Evolutionary conservation across 2,329 filamentous ascomycete genomes (phyloP).

Genomic region (Diaporthe amygdali): DNA sequence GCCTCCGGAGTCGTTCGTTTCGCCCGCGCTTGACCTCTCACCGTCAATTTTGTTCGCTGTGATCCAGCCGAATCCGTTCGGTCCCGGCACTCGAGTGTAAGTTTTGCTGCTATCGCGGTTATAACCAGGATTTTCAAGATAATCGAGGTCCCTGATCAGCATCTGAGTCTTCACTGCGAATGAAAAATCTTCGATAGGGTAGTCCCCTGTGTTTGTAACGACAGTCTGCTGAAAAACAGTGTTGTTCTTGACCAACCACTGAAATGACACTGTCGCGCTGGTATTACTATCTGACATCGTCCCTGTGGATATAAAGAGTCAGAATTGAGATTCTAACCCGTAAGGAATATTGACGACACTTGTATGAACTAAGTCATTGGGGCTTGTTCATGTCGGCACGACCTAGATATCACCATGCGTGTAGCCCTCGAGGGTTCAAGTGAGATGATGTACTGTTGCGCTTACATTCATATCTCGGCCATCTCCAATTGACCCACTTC

Average conservation of each 20-base stretch:
- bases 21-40: background rate
- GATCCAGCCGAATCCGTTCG: background rate
- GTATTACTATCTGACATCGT: no score
- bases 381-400: no score
- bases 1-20: no score
- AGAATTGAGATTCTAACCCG: no score
- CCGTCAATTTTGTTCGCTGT: background rate
- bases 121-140: background rate
- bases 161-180: background rate
- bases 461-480: conserved; percentile 13
- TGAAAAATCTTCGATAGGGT: background rate
- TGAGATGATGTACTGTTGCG: no score
- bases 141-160: background rate
- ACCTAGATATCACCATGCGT: no score
- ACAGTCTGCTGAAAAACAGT: background rate
- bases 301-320: background rate
- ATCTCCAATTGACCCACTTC: conserved; percentile 20
- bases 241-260: background rate
- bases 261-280: background rate
- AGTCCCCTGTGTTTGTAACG: background rate
- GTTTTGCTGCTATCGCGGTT: background rate
- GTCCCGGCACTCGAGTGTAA: background rate
- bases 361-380: no score
- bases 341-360: no score
- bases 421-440: no score